These are phyloP conservation scores for Corchorus capsularis DNA, from an alignment of 345 rosid species.

Conservation along the genomic window DNA sequence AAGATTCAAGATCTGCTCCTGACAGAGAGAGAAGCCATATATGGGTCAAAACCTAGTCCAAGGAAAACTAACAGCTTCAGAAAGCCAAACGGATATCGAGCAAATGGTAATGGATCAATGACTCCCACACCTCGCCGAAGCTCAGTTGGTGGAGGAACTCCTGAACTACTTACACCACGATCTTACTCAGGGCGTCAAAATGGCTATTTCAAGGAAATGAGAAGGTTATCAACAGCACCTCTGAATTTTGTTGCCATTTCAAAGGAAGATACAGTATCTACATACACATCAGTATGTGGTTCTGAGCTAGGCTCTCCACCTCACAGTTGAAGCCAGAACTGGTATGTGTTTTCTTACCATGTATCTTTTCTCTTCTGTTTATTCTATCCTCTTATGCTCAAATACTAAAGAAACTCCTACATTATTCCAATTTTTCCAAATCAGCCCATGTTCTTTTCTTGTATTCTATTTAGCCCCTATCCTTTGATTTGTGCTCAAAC, in stretches of 20 bases:
- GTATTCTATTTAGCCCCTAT: neutral
- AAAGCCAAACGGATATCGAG: constrained; percentile 68
- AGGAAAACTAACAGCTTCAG: constrained; percentile 84
- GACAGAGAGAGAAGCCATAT: constrained; percentile 81
- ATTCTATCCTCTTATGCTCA: neutral
- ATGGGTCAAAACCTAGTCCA: constrained; percentile 95
- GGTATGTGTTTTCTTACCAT: constrained; percentile 28
- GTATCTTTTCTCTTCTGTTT: neutral
- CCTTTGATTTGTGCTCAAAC: neutral
- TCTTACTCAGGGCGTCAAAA: constrained; percentile 91
- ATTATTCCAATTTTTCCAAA: too few species aligned
- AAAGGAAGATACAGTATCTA: constrained; percentile 83
- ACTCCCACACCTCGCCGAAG: constrained; percentile 84
- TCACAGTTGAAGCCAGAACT: constrained; percentile 41
- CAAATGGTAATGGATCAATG: constrained; percentile 89
- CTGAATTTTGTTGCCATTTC: constrained; percentile 81
- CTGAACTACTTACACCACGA: constrained; percentile 88
- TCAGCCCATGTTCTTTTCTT: too few species aligned
- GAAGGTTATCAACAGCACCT: constrained; percentile 79
- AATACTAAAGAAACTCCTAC: too few species aligned
- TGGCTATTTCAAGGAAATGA: constrained; percentile 83
- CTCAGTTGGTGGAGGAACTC: constrained; percentile 67
- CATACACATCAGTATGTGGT: constrained; percentile 79
- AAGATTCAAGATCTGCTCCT: constrained; percentile 88
- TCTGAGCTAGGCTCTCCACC: constrained; percentile 89